phyloP scores from a whole-genome alignment of 2,329 filamentous ascomycete species.

The Ophiostoma populinum region DNA sequence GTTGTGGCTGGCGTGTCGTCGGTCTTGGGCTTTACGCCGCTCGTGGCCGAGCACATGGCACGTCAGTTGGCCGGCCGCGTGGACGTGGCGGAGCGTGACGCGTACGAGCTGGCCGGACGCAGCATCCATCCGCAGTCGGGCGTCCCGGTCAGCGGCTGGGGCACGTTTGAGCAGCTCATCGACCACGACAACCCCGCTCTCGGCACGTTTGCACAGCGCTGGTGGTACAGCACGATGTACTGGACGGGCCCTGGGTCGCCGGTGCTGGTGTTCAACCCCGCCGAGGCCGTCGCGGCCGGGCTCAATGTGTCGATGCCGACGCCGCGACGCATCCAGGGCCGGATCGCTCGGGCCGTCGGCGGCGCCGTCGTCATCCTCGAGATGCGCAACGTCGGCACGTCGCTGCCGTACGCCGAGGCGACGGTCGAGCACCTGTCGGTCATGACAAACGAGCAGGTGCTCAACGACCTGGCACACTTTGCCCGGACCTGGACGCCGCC shows the following conservation, averaged over 20 bases:
- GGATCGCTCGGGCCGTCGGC: slow-evolving; percentile 21
- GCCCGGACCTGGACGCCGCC: slow-evolving; percentile 28
- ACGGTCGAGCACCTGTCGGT: slow-evolving; percentile 21
- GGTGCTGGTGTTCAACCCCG: slow-evolving; percentile 22
- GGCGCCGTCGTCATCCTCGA: slow-evolving; percentile 24
- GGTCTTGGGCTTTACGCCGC: no score
- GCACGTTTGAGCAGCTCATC: slow-evolving; percentile 23
- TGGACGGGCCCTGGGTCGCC: slow-evolving; percentile 24
- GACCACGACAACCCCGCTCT: slow-evolving; percentile 23
- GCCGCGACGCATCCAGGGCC: slow-evolving; percentile 38
- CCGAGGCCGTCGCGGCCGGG: slow-evolving; percentile 15
- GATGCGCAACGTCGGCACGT: slow-evolving; percentile 26
- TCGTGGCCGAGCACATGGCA: no score
- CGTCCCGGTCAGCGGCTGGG: slow-evolving; percentile 8
- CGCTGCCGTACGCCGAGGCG: slow-evolving; percentile 19
- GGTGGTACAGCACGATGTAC: slow-evolving; percentile 23
- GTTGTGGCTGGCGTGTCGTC: no score
- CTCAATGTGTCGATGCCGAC: slow-evolving; percentile 9
- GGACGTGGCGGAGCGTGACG: no score
- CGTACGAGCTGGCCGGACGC: no score
- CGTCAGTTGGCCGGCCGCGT: no score
- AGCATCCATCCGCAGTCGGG: no score
- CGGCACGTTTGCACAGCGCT: slow-evolving; percentile 25
- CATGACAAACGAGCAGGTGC: slow-evolving; percentile 23
- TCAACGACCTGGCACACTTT: slow-evolving; percentile 25